Base-by-base conservation (phyloP, 495 filamentous ascomycete species). In the Lasiosphaeria miniovina region DNA sequence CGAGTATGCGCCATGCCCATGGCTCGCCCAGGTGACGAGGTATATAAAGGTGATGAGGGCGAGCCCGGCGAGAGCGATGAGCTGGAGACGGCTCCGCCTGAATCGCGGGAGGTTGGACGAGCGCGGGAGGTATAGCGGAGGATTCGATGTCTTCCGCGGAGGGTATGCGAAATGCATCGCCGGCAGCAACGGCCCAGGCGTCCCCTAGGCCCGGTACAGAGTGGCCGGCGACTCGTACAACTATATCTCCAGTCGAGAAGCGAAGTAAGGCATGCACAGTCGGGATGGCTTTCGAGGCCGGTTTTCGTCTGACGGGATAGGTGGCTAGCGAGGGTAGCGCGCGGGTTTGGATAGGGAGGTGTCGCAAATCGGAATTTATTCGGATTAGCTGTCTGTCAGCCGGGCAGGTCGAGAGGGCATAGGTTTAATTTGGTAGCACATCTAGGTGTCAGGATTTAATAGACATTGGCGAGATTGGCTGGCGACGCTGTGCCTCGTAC, bases 161-260 rank as follows among this genome's bases (percentile, higher is more conserved):
- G 92, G 93, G 61, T 93, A 77, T 56, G 93, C 93, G 80, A 92
- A 93, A 68, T 98, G 93, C 93, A 98, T 97, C 61, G 55, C 36
- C 40, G 32, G 43, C 43, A 46, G 12, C 8, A 46, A 6, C 43
- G 43, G 15, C 43, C 43, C 43, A 46, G 43, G 43, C 7, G 43
- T 46, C 43, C 43, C 43, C 43, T n/a, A 46, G 43, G 43, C 43
- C 43, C 43, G 7, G 15, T 46, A n/a, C 43, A 14, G 12, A 46
- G 12, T 9, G 43, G 8, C 43, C 43, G 1, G 15, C 12, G 43
- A 9, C 11, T n/a, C 24, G 24, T 24, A 24, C 43, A 46, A 46
- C 12, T 31, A 48, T n/a, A 56, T 11, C n/a, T 31, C 40, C 54
- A 14, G 36, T 17, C 12, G 36, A 14, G 24, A 55, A 55, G 36